phyloP scores from a whole-genome alignment of 495 filamentous ascomycete species.

The Lophiostoma macrostomum region DNA sequence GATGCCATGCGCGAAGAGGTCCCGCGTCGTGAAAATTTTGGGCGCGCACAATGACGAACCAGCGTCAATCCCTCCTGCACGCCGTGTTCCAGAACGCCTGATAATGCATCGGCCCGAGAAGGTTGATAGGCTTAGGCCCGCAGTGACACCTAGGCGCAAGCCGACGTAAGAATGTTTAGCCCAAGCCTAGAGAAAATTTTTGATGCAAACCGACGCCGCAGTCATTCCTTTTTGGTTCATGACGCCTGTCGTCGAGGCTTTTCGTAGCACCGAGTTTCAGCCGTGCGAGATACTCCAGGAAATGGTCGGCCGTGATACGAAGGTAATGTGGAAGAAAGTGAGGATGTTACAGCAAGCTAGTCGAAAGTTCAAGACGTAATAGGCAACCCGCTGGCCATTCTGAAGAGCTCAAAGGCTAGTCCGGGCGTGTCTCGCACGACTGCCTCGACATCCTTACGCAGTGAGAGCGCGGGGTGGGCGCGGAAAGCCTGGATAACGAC shows the following conservation, averaged over 20 bases:
- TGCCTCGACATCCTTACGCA: constrained; percentile 38
- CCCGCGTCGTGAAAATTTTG: too few relatives aligned
- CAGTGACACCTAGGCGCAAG: too few relatives aligned
- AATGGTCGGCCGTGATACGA: not conserved
- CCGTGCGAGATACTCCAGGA: too few relatives aligned
- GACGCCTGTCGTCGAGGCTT: not conserved
- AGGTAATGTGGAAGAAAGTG: not conserved
- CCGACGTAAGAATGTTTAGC: too few relatives aligned
- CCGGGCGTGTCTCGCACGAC: constrained; percentile 37
- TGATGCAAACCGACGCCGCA: not conserved
- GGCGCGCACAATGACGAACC: too few relatives aligned
- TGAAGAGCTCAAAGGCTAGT: constrained; percentile 41
- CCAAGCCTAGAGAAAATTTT: too few relatives aligned
- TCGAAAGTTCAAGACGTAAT: constrained; percentile 4
- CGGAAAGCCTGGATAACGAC: constrained; percentile 40
- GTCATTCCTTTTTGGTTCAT: not conserved
- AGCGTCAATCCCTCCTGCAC: too few relatives aligned
- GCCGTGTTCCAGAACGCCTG: too few relatives aligned
- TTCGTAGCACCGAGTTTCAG: not conserved
- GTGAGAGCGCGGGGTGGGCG: constrained; percentile 36
- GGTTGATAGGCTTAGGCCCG: too few relatives aligned
- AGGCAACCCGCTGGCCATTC: constrained; percentile 23
- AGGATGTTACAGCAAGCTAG: too few relatives aligned
- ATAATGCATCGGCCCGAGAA: too few relatives aligned
- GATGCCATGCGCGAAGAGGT: too few relatives aligned